Conservation (phyloP, 306 rosid species). For the Purshia tridentata region DNA sequence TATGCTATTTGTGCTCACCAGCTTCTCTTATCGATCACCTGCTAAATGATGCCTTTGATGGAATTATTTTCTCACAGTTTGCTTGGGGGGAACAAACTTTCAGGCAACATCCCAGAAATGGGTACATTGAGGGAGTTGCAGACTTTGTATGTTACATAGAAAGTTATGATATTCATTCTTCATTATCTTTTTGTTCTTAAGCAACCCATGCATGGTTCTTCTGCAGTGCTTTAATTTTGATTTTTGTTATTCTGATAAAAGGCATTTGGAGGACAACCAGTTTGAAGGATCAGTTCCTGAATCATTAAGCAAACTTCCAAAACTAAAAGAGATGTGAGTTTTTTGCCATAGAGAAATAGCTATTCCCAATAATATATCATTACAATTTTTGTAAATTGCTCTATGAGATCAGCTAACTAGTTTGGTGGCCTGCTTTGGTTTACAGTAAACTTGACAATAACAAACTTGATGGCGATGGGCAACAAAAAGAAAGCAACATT, state of each 20-base stretch:
- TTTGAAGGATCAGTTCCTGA: slow-evolving; percentile 64
- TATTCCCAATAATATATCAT: no score
- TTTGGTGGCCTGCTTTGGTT: slow-evolving; percentile 7
- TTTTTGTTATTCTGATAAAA: slow-evolving; percentile 28
- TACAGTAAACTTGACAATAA: slow-evolving; percentile 47
- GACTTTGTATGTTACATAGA: slow-evolving; percentile 55
- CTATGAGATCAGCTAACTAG: neutral
- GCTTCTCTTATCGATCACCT: neutral
- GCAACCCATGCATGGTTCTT: neutral
- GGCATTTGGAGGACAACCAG: slow-evolving; percentile 83
- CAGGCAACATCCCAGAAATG: slow-evolving; percentile 74
- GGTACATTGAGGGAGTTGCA: slow-evolving; percentile 48
- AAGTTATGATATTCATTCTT: slow-evolving; percentile 2
- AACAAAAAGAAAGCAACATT: slow-evolving; percentile 27
- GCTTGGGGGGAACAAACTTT: slow-evolving; percentile 66
- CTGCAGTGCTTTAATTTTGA: slow-evolving; percentile 14
- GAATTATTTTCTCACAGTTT: slow-evolving; percentile 47
- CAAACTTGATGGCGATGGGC: slow-evolving; percentile 28
- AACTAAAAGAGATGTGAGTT: slow-evolving; percentile 65
- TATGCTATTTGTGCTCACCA: neutral
- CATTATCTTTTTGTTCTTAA: neutral
- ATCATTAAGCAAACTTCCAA: slow-evolving; percentile 47
- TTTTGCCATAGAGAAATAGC: no score
- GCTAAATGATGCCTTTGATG: slow-evolving; percentile 15
- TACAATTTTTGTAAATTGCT: neutral